Conservation (phyloP, 1,284 basidiomycete genomes). For the Phellinidium pouzarii region DNA sequence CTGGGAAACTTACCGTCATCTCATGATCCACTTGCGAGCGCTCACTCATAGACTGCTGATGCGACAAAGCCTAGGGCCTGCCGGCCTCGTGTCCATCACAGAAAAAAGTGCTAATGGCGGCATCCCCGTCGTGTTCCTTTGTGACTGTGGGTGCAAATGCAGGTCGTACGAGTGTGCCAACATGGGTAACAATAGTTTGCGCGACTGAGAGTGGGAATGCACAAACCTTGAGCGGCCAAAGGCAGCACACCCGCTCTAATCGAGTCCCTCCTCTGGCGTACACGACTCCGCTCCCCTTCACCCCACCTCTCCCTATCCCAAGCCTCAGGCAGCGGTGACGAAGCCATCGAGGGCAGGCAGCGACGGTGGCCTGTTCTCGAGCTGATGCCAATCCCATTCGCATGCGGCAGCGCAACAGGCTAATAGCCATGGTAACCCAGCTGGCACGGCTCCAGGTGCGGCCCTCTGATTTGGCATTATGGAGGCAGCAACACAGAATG, state of each 20-base stretch:
- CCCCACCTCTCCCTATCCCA: conserved; percentile 33
- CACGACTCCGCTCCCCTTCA: conserved; percentile 2
- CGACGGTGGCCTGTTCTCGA: conserved; percentile 42
- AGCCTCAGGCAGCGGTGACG: conserved; percentile 31
- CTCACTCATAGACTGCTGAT: conserved; percentile 2
- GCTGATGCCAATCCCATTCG: conserved; percentile 41
- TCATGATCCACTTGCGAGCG: conserved; percentile 24
- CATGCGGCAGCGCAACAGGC: conserved; percentile 27
- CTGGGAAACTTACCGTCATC: conserved; percentile 23
- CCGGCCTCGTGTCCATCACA: background rate
- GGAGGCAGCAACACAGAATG: conserved; percentile 40
- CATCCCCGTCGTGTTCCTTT: conserved; percentile 5
- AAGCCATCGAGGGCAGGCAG: conserved; percentile 34
- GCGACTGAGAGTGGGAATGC: conserved; percentile 13
- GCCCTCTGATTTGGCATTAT: conserved; percentile 3
- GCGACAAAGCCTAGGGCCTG: conserved; percentile 3
- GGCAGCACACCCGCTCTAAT: conserved; percentile 1
- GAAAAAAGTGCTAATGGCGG: conserved; percentile 1
- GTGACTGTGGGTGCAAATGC: conserved; percentile 4
- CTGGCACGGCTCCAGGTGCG: conserved; percentile 1
- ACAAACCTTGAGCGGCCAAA: background rate
- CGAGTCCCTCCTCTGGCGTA: conserved; percentile 11
- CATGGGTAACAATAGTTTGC: conserved; percentile 13
- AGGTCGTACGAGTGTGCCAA: conserved; percentile 14
- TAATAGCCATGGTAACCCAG: conserved; percentile 4